Evolutionary conservation across 768 basidiomycete genomes (phyloP), one percentile per base, ranked within the genome.

Genomic region (Panellus pusillus): DNA sequence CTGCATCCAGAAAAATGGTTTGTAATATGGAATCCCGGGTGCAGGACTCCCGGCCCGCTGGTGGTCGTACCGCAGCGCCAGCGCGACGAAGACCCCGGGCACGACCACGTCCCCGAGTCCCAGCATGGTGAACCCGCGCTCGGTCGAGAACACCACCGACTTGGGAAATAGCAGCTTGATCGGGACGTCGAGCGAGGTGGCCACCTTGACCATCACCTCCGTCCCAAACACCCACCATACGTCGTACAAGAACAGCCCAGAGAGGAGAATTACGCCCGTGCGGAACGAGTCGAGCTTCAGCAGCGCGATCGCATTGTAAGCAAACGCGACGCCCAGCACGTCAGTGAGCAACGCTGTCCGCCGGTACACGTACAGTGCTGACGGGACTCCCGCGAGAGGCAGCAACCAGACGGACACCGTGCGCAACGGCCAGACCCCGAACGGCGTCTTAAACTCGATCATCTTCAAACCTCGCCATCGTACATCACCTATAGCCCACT

Each of bases 181-280:
- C 17, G 96, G 96, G 24, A 89, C 85, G 63, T 98, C 93, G 31
- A 98, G 79, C 37, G 78, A 82, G 18, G 87, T 93, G 1, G 96
- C 96, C 2, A 98, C 96, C 61, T 85, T 85, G 19, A 96, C 86
- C 95, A 98, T 98, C 70, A 93, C 90, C 63, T 85, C 80, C 0
- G 89, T 89, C 17, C 89, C 90, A 67, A 94, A 95, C 2, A 95
- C 93, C 91, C 91, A 97, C 81, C 87, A 96, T 37, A 97, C 82
- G 66, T 98, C 96, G 66, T 98, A 98, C 38, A 97, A 42, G 72
- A 98, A 93, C 19, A 99, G 74, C 5, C 91, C 93, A 3, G 80
- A 79, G 6, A 99, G 76, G 3, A 98, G 78, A 55, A 93, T 82
- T 37, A 79, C 79, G 7, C 93, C 96, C 14, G 96, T 97, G 63